These are phyloP conservation scores for Nigrospora sphaerica DNA, from an alignment of 2,329 filamentous ascomycete genomes.

Conservation along the genomic window DNA sequence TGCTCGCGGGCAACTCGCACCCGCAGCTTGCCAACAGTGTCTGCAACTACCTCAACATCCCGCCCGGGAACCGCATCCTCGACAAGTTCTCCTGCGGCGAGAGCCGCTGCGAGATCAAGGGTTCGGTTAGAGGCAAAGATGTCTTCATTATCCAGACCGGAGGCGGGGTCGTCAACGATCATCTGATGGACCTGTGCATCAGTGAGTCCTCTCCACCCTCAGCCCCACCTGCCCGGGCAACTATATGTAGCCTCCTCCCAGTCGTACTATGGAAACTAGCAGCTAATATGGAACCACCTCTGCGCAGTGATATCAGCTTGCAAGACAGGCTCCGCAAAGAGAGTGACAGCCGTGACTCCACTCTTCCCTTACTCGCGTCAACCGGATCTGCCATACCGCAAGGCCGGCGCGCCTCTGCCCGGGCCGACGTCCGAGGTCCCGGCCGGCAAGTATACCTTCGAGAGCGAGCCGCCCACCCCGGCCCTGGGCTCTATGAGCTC, in stretches of 20 bases:
- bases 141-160: slow-evolving; percentile 97
- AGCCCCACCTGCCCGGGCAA: background rate
- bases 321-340: slow-evolving; percentile 85
- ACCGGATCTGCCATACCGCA: slow-evolving; percentile 95
- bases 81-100: slow-evolving; percentile 93
- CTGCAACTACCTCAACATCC: slow-evolving; percentile 81
- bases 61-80: slow-evolving; percentile 76
- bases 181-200: slow-evolving; percentile 93
- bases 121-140: slow-evolving; percentile 96
- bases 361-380: slow-evolving; percentile 96
- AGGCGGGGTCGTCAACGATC: slow-evolving; percentile 88
- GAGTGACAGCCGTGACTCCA: slow-evolving; percentile 89
- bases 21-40: slow-evolving; percentile 80
- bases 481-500: slow-evolving; percentile 35
- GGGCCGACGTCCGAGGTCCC: slow-evolving; percentile 50
- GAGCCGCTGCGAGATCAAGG: slow-evolving; percentile 89
- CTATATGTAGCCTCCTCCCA: background rate
- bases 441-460: slow-evolving; percentile 72
- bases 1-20: slow-evolving; percentile 90
- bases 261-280: no score
- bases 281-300: no score
- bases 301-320: slow-evolving; percentile 76
- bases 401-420: slow-evolving; percentile 79
- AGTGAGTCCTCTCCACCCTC: slow-evolving; percentile 28
- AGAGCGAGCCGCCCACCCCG: slow-evolving; percentile 84